phyloP scores from a whole-genome alignment of 805 yeast species.

The Grigorovia humatica region DNA sequence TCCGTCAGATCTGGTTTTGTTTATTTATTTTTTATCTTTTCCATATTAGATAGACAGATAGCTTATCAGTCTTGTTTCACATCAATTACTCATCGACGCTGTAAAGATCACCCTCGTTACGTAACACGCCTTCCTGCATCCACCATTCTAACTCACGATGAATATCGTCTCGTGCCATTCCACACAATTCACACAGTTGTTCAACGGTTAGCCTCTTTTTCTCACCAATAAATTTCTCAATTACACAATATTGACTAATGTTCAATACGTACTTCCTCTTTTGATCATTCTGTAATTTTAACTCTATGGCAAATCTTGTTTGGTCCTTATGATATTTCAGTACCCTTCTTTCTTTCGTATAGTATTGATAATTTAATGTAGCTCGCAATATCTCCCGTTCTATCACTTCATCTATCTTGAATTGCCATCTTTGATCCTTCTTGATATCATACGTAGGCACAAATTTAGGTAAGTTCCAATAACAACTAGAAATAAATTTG shows the following conservation, averaged over 20 bases:
- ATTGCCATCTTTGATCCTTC: not conserved
- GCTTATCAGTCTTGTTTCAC: not conserved
- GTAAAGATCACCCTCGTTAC: not conserved
- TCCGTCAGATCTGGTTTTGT: too few species aligned
- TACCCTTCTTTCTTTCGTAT: conserved; percentile 45
- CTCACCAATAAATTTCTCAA: conserved; percentile 3
- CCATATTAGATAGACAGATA: too few species aligned
- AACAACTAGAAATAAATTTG: conserved; percentile 60
- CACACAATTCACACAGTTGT: not conserved
- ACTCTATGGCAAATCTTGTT: conserved; percentile 52
- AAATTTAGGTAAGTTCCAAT: conserved; percentile 49
- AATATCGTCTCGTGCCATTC: conserved; percentile 25
- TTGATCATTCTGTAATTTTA: conserved; percentile 34
- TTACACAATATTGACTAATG: conserved; percentile 4
- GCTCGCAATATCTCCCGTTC: conserved; percentile 25
- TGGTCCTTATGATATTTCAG: conserved; percentile 46
- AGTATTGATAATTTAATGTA: conserved; percentile 31
- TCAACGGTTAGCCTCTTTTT: conserved; percentile 29
- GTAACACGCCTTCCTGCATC: not conserved
- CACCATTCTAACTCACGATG: conserved; percentile 25
- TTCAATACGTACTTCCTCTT: not conserved
- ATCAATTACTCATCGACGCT: not conserved
- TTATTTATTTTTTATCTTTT: too few species aligned
- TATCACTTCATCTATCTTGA: not conserved
- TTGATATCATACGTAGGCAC: not conserved